Conservation (phyloP, 257 asterid genomes). For the Petunia axillaris region DNA sequence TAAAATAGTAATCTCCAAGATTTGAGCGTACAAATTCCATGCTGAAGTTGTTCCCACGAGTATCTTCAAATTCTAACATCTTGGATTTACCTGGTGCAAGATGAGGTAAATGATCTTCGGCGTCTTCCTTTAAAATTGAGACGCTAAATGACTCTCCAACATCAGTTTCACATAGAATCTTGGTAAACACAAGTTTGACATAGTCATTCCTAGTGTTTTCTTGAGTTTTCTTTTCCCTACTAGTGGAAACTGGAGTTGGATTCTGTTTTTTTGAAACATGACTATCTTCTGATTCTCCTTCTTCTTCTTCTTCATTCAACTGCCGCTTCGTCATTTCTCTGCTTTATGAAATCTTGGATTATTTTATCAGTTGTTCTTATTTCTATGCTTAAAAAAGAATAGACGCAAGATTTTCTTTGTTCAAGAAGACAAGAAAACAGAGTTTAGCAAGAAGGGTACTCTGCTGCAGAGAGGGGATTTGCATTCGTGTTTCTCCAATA, state of each 20-base stretch:
- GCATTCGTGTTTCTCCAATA: not conserved
- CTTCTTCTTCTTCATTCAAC: not conserved
- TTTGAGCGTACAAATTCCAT: not conserved
- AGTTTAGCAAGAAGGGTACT: not conserved
- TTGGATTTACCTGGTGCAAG: not conserved
- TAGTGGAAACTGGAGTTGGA: not conserved
- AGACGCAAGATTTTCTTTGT: not conserved
- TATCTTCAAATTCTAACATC: not conserved
- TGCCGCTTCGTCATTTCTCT: not conserved
- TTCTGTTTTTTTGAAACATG: not conserved
- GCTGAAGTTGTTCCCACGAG: not conserved
- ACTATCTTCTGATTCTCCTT: not conserved
- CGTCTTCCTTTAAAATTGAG: not conserved
- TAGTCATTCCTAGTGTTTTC: not conserved
- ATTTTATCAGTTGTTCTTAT: not conserved
- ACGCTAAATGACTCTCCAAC: not conserved
- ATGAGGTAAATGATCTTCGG: not conserved
- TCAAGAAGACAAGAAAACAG: not conserved
- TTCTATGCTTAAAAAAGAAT: not conserved
- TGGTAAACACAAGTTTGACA: not conserved
- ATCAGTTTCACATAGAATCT: not conserved
- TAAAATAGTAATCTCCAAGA: not conserved
- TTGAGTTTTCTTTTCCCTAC: not conserved
- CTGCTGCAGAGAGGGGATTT: not conserved
- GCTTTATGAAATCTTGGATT: too few species aligned